Percentiles rank a stretch among this genome's conserved stretches.
Evolutionary conservation across 345 rosid genomes (phyloP).

Genomic region (Linum lewisii): DNA sequence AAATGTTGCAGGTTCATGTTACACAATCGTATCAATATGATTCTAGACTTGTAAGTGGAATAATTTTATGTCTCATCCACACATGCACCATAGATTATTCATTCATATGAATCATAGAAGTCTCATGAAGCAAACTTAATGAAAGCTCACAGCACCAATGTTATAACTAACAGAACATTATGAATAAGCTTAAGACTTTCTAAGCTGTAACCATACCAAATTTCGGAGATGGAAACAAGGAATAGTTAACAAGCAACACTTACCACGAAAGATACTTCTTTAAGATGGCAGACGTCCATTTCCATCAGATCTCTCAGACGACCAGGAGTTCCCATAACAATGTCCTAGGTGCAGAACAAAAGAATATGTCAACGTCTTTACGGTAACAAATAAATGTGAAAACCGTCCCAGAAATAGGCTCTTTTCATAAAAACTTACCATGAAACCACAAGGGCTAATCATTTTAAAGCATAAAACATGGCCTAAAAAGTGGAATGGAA

Average conservation of each 20-base stretch:
- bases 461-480: too few species aligned
- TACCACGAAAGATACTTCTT: conserved; percentile 84
- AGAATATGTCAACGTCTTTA: background rate
- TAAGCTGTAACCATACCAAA: too few species aligned
- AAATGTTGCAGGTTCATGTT: too few species aligned
- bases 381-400: background rate
- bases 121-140: too few species aligned
- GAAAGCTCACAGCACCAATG: too few species aligned
- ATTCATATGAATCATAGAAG: too few species aligned
- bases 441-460: background rate
- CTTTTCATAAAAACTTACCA: background rate
- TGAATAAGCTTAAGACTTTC: too few species aligned
- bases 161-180: too few species aligned
- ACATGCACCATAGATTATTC: too few species aligned
- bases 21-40: too few species aligned
- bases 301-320: conserved; percentile 89
- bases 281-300: conserved; percentile 55
- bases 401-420: background rate
- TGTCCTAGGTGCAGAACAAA: conserved; percentile 38
- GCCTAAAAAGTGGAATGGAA: background rate
- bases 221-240: background rate
- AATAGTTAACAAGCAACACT: conserved; percentile 15
- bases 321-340: conserved; percentile 95
- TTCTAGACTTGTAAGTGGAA: too few species aligned
- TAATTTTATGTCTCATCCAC: too few species aligned